phyloP scores from a whole-genome alignment of 2,329 filamentous ascomycete species.

The Phyllosticta ampelicida region DNA sequence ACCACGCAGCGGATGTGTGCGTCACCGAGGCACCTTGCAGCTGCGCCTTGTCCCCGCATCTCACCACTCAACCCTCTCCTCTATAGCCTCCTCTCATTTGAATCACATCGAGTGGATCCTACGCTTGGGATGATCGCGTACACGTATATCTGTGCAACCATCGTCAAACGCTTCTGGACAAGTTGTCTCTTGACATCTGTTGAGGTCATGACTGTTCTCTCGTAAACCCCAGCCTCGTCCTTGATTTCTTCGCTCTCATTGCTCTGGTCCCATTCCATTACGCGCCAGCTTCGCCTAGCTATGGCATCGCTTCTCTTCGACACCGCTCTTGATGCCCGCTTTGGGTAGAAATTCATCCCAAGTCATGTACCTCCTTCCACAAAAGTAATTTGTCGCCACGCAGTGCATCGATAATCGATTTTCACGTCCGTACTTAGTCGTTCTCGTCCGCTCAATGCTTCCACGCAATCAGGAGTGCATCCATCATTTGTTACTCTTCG shows the following conservation, averaged over 20 bases:
- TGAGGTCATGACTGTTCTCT: background rate
- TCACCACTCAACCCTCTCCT: background rate
- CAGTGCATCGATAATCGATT: background rate
- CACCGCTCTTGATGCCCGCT: background rate
- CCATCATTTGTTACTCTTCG: background rate
- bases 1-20: constrained; percentile 9
- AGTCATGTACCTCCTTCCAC: constrained; percentile 4
- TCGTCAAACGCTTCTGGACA: constrained; percentile 5
- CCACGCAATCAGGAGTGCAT: constrained; percentile 26
- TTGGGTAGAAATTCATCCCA: constrained; percentile 2
- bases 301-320: constrained; percentile 3
- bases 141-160: constrained; percentile 10
- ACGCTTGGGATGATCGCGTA: constrained; percentile 1
- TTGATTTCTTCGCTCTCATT: constrained; percentile 3
- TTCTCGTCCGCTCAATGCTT: constrained; percentile 16
- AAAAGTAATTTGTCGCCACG: constrained; percentile 1
- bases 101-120: background rate
- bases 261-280: background rate
- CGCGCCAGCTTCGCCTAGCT: background rate
- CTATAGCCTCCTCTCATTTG: background rate
- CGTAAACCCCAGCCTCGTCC: background rate
- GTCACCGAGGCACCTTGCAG: constrained; percentile 6
- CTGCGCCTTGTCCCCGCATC: constrained; percentile 5
- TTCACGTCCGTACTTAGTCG: constrained; percentile 3
- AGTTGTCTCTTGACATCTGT: constrained; percentile 11